Conservation (phyloP, 495 filamentous ascomycete genomes). For the Geoglossum glabrum region DNA sequence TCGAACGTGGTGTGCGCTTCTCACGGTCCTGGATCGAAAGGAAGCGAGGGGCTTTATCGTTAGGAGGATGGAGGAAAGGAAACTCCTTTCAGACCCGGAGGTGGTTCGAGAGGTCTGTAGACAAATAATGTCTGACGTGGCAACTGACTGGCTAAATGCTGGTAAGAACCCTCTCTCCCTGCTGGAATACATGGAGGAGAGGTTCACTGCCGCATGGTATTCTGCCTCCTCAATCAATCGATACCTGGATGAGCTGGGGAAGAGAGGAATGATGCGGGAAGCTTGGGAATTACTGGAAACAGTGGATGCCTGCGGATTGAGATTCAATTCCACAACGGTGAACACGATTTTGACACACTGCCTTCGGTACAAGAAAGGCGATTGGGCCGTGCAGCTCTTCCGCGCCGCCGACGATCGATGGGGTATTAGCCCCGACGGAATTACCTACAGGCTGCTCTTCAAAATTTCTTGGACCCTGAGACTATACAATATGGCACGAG, state of each 20-base stretch:
- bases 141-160: not conserved
- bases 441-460: conserved; percentile 5
- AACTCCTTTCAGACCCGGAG: not conserved
- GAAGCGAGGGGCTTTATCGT: not conserved
- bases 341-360: conserved; percentile 4
- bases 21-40: not conserved
- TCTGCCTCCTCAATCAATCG: not conserved
- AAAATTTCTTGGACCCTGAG: not conserved
- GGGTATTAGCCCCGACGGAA: not conserved
- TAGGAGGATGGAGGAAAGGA: not conserved
- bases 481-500: conserved; percentile 6
- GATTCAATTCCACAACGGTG: conserved; percentile 1
- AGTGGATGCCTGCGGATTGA: not conserved
- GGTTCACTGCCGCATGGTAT: not conserved
- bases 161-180: not conserved
- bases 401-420: not conserved
- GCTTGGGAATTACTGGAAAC: not conserved
- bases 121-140: not conserved
- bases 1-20: conserved; percentile 3
- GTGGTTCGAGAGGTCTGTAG: not conserved
- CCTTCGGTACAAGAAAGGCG: not conserved
- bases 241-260: conserved; percentile 2
- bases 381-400: not conserved
- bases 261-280: not conserved
- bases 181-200: not conserved